A percentile compares a stretch with the other conserved stretches of the same genome.
These are phyloP conservation scores for Verticillium dahliae DNA, from an alignment of 2,329 filamentous ascomycete genomes.

Conservation along the genomic window DNA sequence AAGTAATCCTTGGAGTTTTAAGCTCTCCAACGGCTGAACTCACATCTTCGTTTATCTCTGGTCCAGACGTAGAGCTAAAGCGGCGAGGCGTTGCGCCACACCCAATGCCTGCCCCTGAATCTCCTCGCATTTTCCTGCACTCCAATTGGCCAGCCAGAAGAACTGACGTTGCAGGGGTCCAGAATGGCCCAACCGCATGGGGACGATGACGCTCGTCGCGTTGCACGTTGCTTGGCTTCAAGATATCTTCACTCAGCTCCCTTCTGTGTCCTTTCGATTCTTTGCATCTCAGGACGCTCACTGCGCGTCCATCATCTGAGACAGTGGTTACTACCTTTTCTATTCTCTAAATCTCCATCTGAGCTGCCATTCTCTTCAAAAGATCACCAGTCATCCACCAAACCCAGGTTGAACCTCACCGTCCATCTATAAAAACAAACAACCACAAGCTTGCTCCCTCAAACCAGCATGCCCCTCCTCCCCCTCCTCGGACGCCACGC, in stretches of 20 bases:
- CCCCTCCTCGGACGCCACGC: slow-evolving; percentile 38
- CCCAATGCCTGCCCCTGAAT: neutral
- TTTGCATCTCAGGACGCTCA: too few species aligned
- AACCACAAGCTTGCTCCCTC: neutral
- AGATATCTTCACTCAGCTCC: neutral
- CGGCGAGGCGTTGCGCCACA: neutral
- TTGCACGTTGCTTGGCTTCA: neutral
- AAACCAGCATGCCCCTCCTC: slow-evolving; percentile 5
- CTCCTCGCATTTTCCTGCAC: neutral
- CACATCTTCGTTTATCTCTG: too few species aligned
- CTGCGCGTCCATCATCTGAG: too few species aligned
- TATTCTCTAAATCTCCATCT: too few species aligned
- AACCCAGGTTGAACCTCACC: neutral
- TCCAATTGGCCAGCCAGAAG: neutral
- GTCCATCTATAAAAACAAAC: too few species aligned
- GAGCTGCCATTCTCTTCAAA: too few species aligned
- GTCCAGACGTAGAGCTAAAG: neutral
- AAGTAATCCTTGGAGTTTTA: too few species aligned
- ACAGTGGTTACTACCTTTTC: too few species aligned
- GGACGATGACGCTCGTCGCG: neutral
- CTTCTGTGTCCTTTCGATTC: neutral
- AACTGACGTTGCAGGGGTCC: neutral
- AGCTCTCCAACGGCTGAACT: too few species aligned
- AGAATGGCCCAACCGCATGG: neutral
- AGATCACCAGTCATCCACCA: too few species aligned